Evolutionary conservation across 1,284 basidiomycete genomes (phyloP).

Genomic region (Uromyces viciae-fabae): DNA sequence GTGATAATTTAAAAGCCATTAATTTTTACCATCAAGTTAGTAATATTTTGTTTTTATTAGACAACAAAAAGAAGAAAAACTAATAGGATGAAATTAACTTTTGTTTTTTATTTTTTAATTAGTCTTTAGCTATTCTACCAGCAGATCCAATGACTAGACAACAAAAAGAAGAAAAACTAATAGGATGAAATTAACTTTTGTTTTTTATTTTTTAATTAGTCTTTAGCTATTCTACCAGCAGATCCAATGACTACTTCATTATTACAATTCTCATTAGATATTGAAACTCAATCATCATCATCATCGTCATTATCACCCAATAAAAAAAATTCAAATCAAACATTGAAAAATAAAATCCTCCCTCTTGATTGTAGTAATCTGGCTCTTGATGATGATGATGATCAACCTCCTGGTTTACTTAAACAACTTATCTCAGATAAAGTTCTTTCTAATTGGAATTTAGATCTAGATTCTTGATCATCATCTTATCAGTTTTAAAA

Average conservation of each 20-base stretch:
- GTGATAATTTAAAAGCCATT: constrained; percentile 72
- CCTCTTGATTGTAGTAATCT: too few species aligned
- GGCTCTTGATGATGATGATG: too few species aligned
- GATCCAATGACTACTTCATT: constrained; percentile 80
- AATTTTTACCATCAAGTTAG: constrained; percentile 84
- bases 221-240: constrained; percentile 76
- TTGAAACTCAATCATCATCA: neutral
- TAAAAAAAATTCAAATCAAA: neutral
- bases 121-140: constrained; percentile 78
- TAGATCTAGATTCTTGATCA: too few species aligned
- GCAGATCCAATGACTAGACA: constrained; percentile 81
- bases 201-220: constrained; percentile 57
- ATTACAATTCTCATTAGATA: constrained; percentile 69
- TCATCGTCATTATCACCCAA: neutral
- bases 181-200: constrained; percentile 57
- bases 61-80: too few species aligned
- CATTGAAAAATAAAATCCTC: neutral
- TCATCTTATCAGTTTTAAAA: too few species aligned
- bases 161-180: too few species aligned
- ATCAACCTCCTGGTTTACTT: too few species aligned
- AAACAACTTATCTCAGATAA: too few species aligned
- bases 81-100: too few species aligned
- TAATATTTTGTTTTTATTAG: too few species aligned
- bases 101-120: neutral
- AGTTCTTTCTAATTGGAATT: too few species aligned